A percentile compares a stretch with the other conserved stretches of the same genome.
phyloP scores from a whole-genome alignment of 1,284 basidiomycete genomes.

The Rhodotorula sp. region DNA sequence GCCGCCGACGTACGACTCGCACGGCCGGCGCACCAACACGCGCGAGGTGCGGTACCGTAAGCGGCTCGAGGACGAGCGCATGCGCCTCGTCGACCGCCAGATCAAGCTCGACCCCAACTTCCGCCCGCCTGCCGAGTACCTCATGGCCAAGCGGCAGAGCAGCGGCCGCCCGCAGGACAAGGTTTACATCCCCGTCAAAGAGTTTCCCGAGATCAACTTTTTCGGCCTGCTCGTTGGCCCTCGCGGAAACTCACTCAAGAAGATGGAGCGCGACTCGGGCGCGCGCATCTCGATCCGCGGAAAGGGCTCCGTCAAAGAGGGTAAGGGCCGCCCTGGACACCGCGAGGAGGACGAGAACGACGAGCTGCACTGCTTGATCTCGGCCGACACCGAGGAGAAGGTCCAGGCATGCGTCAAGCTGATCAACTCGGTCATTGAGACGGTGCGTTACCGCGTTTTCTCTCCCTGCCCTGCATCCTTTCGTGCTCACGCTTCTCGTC shows the following conservation, averaged over 20 bases:
- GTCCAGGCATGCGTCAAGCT: conserved; percentile 86
- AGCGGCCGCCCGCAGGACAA: conserved; percentile 91
- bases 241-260: conserved; percentile 97
- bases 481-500: background rate
- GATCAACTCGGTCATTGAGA: conserved; percentile 98
- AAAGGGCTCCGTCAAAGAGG: conserved; percentile 98
- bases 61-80: conserved; percentile 91
- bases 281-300: conserved; percentile 98
- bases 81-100: conserved; percentile 87
- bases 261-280: conserved; percentile 97
- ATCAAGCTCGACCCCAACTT: conserved; percentile 98
- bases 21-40: conserved; percentile 96
- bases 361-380: conserved; percentile 96
- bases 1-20: conserved; percentile 93
- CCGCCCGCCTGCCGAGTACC: conserved; percentile 92
- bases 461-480: conserved; percentile 7
- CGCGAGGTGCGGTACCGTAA: conserved; percentile 97
- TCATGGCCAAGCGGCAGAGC: conserved; percentile 76
- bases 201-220: conserved; percentile 99
- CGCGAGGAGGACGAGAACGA: conserved; percentile 91
- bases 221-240: conserved; percentile 98
- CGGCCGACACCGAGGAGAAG: conserved; percentile 88
- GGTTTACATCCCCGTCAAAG: conserved; percentile 98
- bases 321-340: conserved; percentile 60
- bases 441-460: conserved; percentile 62